These are phyloP conservation scores for Trametes cubensis DNA, from an alignment of 768 basidiomycete species.

Conservation along the genomic window DNA sequence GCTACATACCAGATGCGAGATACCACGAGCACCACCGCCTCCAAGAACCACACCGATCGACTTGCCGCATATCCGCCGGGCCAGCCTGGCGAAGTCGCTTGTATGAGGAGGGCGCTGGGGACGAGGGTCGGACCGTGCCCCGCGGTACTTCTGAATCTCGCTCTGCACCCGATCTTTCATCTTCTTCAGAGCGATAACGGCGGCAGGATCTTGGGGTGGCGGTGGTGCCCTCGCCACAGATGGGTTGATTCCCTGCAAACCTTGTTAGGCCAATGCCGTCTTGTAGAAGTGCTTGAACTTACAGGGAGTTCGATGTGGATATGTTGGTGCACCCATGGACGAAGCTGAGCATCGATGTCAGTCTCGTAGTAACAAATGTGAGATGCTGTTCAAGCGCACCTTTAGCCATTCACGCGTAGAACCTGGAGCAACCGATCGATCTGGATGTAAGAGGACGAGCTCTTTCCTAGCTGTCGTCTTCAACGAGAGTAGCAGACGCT, in stretches of 20 bases:
- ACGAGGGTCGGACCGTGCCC: conserved; percentile 58
- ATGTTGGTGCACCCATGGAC: conserved; percentile 96
- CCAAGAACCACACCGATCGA: conserved; percentile 94
- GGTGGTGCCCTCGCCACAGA: conserved; percentile 60
- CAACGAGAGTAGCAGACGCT: conserved; percentile 88
- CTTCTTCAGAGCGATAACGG: conserved; percentile 85
- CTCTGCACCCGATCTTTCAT: conserved; percentile 91
- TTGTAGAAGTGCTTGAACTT: conserved; percentile 27
- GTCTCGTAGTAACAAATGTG: neutral
- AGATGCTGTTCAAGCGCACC: conserved; percentile 43
- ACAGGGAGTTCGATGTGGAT: conserved; percentile 92
- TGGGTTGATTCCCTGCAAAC: conserved; percentile 64
- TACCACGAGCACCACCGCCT: conserved; percentile 95
- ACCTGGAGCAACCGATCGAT: conserved; percentile 84
- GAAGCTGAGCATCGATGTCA: conserved; percentile 54
- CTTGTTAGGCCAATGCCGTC: neutral
- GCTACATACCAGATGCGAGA: conserved; percentile 61
- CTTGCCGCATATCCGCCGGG: conserved; percentile 87
- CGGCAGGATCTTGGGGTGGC: conserved; percentile 79
- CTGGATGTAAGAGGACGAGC: conserved; percentile 89
- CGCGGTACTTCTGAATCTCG: conserved; percentile 85
- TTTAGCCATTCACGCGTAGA: conserved; percentile 96
- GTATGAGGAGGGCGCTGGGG: conserved; percentile 80
- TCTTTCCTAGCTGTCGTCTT: conserved; percentile 99
- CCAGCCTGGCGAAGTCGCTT: conserved; percentile 91